A percentile compares a stretch with the other conserved stretches of the same genome.
Conservation (phyloP, 2,329 filamentous ascomycete genomes). For the Trichoderma pleuroti region DNA sequence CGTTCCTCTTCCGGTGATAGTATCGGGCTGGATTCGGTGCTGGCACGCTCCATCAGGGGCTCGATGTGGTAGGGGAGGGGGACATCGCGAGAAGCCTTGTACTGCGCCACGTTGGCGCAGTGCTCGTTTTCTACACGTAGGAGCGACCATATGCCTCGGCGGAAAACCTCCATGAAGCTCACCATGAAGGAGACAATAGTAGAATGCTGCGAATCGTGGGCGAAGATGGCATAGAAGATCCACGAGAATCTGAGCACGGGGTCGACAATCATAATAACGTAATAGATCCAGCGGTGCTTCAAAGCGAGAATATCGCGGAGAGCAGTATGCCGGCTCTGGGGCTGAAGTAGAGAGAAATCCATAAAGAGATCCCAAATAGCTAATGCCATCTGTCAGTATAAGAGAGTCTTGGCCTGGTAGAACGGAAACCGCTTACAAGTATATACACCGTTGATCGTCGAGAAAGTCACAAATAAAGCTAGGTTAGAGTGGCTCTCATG, state of each 20-base stretch:
- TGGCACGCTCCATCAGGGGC: conserved; percentile 42
- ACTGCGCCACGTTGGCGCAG: conserved; percentile 83
- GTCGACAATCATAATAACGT: conserved; percentile 76
- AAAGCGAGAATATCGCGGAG: conserved; percentile 78
- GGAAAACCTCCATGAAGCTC: conserved; percentile 72
- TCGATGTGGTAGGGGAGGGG: conserved; percentile 75
- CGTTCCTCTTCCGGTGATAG: conserved; percentile 21
- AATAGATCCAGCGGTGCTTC: conserved; percentile 79
- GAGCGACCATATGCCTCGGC: conserved; percentile 85
- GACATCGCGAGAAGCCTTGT: conserved; percentile 84
- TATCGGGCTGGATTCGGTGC: conserved; percentile 31
- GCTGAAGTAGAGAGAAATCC: conserved; percentile 91
- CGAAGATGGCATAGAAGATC: conserved; percentile 89
- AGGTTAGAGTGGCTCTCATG: conserved; percentile 53
- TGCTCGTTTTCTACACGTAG: conserved; percentile 98
- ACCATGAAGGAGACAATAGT: conserved; percentile 78
- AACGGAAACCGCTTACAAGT: conserved; percentile 55
- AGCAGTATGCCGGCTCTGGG: conserved; percentile 61
- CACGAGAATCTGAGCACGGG: conserved; percentile 86
- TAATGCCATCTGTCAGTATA: conserved; percentile 27
- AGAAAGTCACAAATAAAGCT: conserved; percentile 75
- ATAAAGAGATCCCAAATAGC: conserved; percentile 92
- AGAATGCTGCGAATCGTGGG: conserved; percentile 75
- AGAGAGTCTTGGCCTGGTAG: neutral
- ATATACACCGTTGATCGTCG: conserved; percentile 79